Conservation (phyloP, 106 monocot genomes). For the Vanilla planifolia region DNA sequence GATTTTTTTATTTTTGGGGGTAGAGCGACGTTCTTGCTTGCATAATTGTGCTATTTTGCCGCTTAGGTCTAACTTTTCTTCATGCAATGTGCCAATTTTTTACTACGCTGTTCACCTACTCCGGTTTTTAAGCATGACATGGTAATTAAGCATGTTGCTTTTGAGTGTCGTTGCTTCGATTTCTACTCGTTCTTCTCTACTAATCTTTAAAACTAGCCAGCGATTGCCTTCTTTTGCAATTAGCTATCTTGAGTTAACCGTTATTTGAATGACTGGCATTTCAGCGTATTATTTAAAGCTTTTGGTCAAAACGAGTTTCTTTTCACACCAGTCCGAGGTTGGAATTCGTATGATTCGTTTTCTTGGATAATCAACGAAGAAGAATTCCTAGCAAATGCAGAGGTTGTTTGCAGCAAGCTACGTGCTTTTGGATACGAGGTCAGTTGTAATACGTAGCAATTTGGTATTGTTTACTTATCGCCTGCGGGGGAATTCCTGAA, state of each 20-base stretch:
- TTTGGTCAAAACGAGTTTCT: constrained; percentile 11
- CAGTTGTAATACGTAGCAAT: neutral
- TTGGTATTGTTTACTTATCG: neutral
- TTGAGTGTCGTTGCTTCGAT: neutral
- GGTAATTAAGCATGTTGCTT: no score
- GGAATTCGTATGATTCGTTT: constrained; percentile 98
- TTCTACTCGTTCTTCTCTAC: neutral
- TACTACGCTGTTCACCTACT: no score
- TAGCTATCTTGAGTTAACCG: neutral
- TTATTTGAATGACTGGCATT: neutral
- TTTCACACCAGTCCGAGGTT: constrained; percentile 65
- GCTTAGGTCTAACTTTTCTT: no score
- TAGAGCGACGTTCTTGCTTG: no score
- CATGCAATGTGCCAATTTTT: no score
- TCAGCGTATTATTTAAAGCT: constrained; percentile 19
- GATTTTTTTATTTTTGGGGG: no score
- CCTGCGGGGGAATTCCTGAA: neutral
- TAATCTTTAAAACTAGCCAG: neutral
- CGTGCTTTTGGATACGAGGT: constrained; percentile 79
- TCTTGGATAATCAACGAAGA: constrained; percentile 75
- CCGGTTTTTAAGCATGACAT: no score
- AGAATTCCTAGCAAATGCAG: constrained; percentile 69
- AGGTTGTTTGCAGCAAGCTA: constrained; percentile 50
- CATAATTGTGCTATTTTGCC: no score
- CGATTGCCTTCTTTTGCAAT: neutral